These are phyloP conservation scores for Yarrowia galli DNA, from an alignment of 1,139 yeast genomes.

Conservation along the genomic window DNA sequence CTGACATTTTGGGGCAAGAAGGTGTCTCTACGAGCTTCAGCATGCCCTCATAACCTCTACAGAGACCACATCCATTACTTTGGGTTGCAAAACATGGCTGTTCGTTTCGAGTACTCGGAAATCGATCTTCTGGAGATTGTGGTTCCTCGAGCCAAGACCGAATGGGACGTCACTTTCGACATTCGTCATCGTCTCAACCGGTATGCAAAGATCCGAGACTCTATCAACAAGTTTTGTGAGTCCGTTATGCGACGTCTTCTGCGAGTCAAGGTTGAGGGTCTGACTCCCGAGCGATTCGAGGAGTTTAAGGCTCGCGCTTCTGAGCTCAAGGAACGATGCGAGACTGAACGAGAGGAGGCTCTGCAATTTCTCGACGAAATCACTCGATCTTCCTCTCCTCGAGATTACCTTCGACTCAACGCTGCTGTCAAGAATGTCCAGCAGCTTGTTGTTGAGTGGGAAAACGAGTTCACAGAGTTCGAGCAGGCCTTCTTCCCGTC, in stretches of 20 bases:
- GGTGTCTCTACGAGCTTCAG: constrained; percentile 57
- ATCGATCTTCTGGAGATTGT: constrained; percentile 80
- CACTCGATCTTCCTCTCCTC: constrained; percentile 64
- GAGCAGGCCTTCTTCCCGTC: constrained; percentile 83
- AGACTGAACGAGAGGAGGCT: constrained; percentile 60
- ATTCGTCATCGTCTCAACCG: constrained; percentile 72
- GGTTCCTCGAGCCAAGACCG: constrained; percentile 74
- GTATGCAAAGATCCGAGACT: constrained; percentile 61
- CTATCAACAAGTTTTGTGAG: constrained; percentile 68
- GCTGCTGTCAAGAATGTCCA: constrained; percentile 74
- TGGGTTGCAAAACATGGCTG: constrained; percentile 79
- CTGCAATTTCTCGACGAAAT: constrained; percentile 59
- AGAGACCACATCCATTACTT: constrained; percentile 83
- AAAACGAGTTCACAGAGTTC: constrained; percentile 80
- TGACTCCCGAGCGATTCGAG: constrained; percentile 71
- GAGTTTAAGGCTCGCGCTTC: constrained; percentile 68
- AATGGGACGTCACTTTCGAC: constrained; percentile 77
- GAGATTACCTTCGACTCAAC: constrained; percentile 75
- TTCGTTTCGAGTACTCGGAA: constrained; percentile 75
- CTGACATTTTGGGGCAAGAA: constrained; percentile 76
- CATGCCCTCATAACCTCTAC: constrained; percentile 81
- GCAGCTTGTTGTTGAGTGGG: constrained; percentile 88
- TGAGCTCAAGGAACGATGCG: constrained; percentile 63
- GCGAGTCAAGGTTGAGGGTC: constrained; percentile 80
- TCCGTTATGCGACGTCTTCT: constrained; percentile 75